Conservation (phyloP, 202 grass and related monocot genomes). For the Eragrostis tef region DNA sequence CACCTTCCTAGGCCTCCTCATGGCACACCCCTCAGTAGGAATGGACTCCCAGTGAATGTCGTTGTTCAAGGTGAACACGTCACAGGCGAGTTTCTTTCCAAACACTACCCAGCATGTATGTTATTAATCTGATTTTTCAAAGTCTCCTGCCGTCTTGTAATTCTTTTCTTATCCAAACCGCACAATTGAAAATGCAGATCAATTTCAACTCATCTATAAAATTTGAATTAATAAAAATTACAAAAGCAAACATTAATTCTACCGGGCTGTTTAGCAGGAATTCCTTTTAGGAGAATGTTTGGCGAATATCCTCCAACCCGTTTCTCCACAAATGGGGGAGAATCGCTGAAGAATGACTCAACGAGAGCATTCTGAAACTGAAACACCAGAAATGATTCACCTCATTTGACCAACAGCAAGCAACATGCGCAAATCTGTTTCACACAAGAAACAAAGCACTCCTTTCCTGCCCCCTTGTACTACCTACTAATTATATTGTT, state of each 20-base stretch:
- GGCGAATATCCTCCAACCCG: neutral
- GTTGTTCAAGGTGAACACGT: neutral
- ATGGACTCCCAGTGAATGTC: neutral
- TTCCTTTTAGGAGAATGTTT: no score
- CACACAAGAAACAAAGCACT: neutral
- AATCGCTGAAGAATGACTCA: neutral
- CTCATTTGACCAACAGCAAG: neutral
- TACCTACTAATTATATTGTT: neutral
- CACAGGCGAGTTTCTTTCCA: neutral
- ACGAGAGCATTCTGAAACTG: neutral
- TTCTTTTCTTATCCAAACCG: constrained; percentile 1
- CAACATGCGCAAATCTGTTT: neutral
- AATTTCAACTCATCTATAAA: constrained; percentile 8
- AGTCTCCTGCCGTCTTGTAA: neutral
- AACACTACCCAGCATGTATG: neutral
- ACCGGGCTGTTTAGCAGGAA: neutral
- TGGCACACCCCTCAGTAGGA: neutral
- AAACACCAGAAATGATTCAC: neutral
- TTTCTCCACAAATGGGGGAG: neutral
- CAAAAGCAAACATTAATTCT: constrained; percentile 9
- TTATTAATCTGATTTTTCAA: neutral
- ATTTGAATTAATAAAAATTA: no score
- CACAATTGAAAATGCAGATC: neutral
- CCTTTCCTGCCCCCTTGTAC: neutral
- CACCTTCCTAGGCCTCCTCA: neutral